Evolutionary conservation across 352 stramenopile genomes (phyloP), one percentile per base, ranked within the genome.

Genomic region (Pythium aquatile): DNA sequence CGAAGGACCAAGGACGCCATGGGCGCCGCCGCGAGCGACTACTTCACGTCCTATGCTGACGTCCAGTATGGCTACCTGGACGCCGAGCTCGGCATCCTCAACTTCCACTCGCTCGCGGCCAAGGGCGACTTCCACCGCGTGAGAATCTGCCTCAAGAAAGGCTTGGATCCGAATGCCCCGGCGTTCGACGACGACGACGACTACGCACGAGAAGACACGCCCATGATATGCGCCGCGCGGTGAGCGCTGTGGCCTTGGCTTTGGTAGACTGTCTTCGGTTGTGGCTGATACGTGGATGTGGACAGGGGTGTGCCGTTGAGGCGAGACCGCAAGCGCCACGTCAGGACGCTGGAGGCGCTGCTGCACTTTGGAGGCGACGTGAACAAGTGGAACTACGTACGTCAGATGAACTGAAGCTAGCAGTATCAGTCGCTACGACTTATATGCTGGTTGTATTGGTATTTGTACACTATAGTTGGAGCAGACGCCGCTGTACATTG

Each of bases 201-300:
- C 29, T 80, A 83, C 60, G 74, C 78, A 48, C 72, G 74, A 39
- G 74, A 76, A 4, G 79, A 88, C 55, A 78, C 79, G 35, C 70
- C 74, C 24, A 77, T 90, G 67, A 86, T 87, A 67, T 90, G 81
- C 33, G 70, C 74, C 2, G 71, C 77, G 44, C 82, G 81, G 79
- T 87, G 32, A 30, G 55, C 20, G 20, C 20, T 24, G 20, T 24
- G 20, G 20, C 20, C 20, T 24, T 24, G 20, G 20, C 20, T 24
- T 24, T 24, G 20, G 20, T 24, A 24, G 20, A 16, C 7, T 24
- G n/a, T 11, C 2, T 35, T 30, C 24, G 6, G 6, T 13, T 9
- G 17, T 30, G n/a, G 20, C 20, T 30, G 44, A 13, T 52, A 47
- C 5, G 20, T 24, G 20, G 20, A 24, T 32, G 33, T 51, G 11